Evolutionary conservation across 352 stramenopile genomes (phyloP).

Genomic region (Paralagenidium karlingii): DNA sequence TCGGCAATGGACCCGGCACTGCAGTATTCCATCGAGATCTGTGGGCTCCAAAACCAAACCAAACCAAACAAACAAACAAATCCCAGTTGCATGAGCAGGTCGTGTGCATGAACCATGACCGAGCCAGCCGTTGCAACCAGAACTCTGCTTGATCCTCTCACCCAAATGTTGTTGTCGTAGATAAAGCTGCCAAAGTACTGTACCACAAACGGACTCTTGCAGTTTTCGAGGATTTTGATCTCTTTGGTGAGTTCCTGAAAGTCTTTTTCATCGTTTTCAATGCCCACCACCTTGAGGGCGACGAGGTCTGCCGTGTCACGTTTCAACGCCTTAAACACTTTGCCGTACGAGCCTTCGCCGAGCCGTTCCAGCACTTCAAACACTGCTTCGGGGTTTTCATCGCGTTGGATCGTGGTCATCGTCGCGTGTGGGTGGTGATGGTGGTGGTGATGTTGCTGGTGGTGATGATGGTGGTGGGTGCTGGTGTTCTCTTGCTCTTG

Average conservation of each 20-base stretch:
- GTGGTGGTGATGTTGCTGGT: too few relatives aligned
- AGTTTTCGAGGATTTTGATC: slow-evolving; percentile 77
- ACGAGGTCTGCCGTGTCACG: slow-evolving; percentile 45
- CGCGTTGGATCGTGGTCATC: slow-evolving; percentile 52
- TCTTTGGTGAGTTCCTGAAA: slow-evolving; percentile 65
- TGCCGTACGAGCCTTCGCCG: slow-evolving; percentile 77
- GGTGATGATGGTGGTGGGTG: too few relatives aligned
- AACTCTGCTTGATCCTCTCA: too few relatives aligned
- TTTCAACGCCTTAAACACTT: slow-evolving; percentile 71
- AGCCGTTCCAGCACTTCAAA: slow-evolving; percentile 68
- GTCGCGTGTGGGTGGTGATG: too few relatives aligned
- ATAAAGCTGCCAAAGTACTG: slow-evolving; percentile 77
- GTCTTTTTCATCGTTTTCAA: slow-evolving; percentile 56
- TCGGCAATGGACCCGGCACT: slow-evolving; percentile 75
- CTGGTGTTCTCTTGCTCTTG: too few relatives aligned
- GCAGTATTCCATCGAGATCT: slow-evolving; percentile 87
- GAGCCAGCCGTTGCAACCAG: too few relatives aligned
- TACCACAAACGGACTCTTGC: slow-evolving; percentile 69
- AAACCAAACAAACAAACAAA: neutral
- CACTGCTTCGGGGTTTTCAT: slow-evolving; percentile 52
- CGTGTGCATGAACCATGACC: neutral
- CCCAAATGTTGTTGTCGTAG: slow-evolving; percentile 60
- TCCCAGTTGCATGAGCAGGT: neutral
- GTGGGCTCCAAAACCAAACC: too few relatives aligned
- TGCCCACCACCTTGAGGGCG: slow-evolving; percentile 75